These are phyloP conservation scores for Neltuma alba DNA, from an alignment of 306 rosid genomes.

Conservation along the genomic window DNA sequence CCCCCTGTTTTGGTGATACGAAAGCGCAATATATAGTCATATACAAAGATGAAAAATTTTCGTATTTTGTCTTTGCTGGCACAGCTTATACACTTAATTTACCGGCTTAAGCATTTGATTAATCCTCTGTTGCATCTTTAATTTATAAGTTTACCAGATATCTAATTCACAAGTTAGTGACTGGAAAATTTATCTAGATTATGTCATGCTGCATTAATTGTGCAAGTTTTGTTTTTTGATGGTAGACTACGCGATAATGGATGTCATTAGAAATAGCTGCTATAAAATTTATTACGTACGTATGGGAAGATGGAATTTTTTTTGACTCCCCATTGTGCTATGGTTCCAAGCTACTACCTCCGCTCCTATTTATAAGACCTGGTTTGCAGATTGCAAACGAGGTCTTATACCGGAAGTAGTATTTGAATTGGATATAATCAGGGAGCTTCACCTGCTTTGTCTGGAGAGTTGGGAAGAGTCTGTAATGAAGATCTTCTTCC, in stretches of 20 bases:
- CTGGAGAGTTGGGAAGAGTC: not conserved
- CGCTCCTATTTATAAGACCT: no score
- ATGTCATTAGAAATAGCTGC: not conserved
- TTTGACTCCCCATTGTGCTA: not conserved
- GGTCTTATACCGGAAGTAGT: no score
- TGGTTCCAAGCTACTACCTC: constrained; percentile 12
- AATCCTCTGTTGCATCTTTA: not conserved
- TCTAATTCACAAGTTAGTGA: not conserved
- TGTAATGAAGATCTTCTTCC: not conserved
- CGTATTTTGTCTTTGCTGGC: not conserved
- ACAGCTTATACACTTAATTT: not conserved
- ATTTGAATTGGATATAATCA: not conserved
- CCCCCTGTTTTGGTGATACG: not conserved
- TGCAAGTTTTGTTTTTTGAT: not conserved
- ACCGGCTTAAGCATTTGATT: not conserved
- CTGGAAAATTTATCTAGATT: not conserved
- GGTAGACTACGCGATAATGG: not conserved
- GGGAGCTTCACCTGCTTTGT: not conserved
- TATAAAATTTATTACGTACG: not conserved
- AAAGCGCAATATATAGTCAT: not conserved
- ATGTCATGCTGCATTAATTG: not conserved
- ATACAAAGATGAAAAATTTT: not conserved
- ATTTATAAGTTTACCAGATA: no score
- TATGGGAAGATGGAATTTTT: not conserved
- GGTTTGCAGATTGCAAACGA: no score